Evolutionary conservation across 768 basidiomycete species (phyloP), one percentile per base, ranked within the genome.

Genomic region (Termitomyces sp.): DNA sequence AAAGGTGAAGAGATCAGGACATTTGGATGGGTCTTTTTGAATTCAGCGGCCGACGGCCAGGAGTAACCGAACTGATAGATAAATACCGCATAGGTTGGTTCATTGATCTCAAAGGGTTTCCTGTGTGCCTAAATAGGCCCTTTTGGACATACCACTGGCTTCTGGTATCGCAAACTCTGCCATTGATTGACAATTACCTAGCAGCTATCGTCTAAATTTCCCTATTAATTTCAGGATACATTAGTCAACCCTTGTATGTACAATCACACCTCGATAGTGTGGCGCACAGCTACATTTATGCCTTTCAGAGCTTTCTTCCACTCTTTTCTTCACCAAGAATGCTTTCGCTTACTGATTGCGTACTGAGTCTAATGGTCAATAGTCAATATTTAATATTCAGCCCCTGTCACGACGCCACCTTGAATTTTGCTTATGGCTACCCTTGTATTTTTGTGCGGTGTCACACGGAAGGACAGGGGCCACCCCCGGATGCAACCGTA

Each of bases 1-100:
- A 79, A 78, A 55, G 83, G 83, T 0, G 77, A 75, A 41, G 80
- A 85, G 65, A 80, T 85, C 36, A 73, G 80, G 62, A 73, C 74
- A 3, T 85, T 84, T 66, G 84, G 84, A 36, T 86, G 84, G 85
- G 79, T 85, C 1, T 86, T 85, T 61, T 62, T 84, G 54, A 67
- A 68, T 46, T 45, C 60, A 14, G 52, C 46, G 22, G 18, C 49
- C 28, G 56, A 60, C 54, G 47, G 44, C 26, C 54, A 55, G 32
- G 51, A 53, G 36, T 30, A 57, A 16, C 30, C 45, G 30, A 18
- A 18, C 0, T 5, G 16, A 38, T 38, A 5, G 18, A 18, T 38
- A 18, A 11, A 7, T 10, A 16, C 14, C 49, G 14, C 24, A 22
- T 22, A 38, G 24, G 5, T 35, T 40, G 36, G 26, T 11, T 24